Conservation (phyloP, 306 rosid species). For the Vigna hirtella region DNA sequence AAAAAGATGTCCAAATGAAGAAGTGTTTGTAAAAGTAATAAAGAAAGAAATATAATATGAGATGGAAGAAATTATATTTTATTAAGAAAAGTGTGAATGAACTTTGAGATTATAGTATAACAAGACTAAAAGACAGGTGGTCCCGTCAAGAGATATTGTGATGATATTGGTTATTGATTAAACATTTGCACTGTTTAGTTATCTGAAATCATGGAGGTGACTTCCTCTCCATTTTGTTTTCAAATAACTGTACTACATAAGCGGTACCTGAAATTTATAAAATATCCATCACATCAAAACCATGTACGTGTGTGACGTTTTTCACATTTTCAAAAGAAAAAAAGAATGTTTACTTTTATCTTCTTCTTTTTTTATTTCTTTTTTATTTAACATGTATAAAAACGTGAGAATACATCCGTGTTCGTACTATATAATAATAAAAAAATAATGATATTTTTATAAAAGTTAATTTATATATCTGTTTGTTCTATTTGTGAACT, state of each 20-base stretch:
- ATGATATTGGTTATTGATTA: slow-evolving; percentile 33
- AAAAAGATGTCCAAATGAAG: not conserved
- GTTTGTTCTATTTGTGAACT: too few species aligned
- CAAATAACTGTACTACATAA: not conserved
- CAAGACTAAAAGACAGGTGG: not conserved
- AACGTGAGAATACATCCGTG: too few species aligned
- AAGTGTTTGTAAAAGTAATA: not conserved
- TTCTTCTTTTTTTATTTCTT: too few species aligned
- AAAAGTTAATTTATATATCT: too few species aligned
- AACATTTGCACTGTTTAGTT: slow-evolving; percentile 13
- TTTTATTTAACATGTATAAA: too few species aligned
- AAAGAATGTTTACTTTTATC: too few species aligned
- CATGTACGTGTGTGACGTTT: too few species aligned
- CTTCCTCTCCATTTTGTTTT: not conserved
- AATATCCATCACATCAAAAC: too few species aligned
- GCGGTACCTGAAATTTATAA: not conserved
- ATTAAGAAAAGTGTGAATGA: not conserved
- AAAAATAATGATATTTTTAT: too few species aligned
- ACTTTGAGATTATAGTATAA: not conserved
- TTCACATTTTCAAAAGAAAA: too few species aligned
- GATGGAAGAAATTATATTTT: not conserved
- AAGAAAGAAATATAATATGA: not conserved
- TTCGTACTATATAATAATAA: too few species aligned
- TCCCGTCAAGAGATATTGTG: slow-evolving; percentile 27
- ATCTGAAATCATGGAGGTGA: not conserved